Base-by-base conservation (phyloP, 306 rosid genomes). In the Spatholobus suberectus region DNA sequence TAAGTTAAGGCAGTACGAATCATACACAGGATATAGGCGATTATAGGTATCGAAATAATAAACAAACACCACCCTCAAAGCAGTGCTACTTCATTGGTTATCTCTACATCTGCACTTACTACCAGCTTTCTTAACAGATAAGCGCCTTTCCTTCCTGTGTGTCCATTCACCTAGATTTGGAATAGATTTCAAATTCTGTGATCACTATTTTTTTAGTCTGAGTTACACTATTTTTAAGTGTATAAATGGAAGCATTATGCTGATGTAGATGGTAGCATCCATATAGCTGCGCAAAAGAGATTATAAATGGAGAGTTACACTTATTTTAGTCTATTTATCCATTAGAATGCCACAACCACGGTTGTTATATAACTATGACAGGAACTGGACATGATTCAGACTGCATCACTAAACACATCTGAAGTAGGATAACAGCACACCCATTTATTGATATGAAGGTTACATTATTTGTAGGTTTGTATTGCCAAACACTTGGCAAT, bases 361-460 rank as follows among this genome's bases (percentile, higher is more conserved):
- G 75, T 80, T 67, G 54, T 72, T 63, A 74, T 80, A 85, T 54
- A 37, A 63, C 71, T 49, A 49, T 38, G 6, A 62, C 37, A 24
- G 65, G 65, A 46, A 38, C 70, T 73, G 62, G n/a, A 37, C 44
- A 69, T 44, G 6, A 47, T 55, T 78, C 46, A 21, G 34, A 57
- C 72, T 49, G 84, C 76, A 70, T 82, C 35, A 79, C 65, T 75
- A 82, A 41, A 62, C 66, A 41, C 24, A 44, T 70, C 72, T 49
- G 66, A 26, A 80, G 49, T 40, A 77, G 15, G 6, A 61, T 47
- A 51, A 67, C 66, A 59, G 61, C 29, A 47, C 82, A 75, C 81
- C 59, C 52, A 55, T 77, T 83, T 86, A 81, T 90, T 88, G 38
- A 80, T 6, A 63, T 75, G n/a, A 71, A 70, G 41, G 68, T 77